Conservation (phyloP, 2,329 filamentous ascomycete genomes). For the Nemania bipapillata region DNA sequence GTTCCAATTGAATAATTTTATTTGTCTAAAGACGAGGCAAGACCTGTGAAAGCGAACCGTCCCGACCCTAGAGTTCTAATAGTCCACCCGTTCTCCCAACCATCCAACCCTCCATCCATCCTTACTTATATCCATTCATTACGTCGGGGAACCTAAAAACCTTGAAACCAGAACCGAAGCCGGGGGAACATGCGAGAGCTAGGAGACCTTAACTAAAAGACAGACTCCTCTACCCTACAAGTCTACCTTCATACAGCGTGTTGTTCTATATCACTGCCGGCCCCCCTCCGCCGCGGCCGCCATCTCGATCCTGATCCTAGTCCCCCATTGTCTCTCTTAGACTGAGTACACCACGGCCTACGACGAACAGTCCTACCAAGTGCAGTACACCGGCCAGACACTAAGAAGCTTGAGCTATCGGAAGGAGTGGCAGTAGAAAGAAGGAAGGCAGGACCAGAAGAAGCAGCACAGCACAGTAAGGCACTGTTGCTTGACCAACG, state of each 20-base stretch:
- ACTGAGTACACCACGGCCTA: neutral
- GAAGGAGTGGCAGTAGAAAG: neutral
- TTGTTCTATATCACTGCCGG: neutral
- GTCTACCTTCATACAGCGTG: constrained; percentile 1
- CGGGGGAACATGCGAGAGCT: constrained; percentile 12
- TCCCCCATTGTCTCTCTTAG: no score
- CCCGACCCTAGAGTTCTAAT: constrained; percentile 8
- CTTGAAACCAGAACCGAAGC: constrained; percentile 19
- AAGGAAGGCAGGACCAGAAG: neutral
- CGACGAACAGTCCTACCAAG: neutral
- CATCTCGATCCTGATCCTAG: neutral
- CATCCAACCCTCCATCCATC: neutral
- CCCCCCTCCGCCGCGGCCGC: neutral
- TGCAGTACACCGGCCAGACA: neutral
- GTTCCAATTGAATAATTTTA: constrained; percentile 40
- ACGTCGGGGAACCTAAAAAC: neutral
- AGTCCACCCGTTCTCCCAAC: neutral
- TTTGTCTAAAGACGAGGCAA: constrained; percentile 29
- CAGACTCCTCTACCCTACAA: constrained; percentile 9
- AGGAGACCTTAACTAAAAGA: neutral
- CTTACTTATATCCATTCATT: neutral
- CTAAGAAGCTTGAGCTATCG: constrained; percentile 11
- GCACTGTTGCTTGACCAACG: neutral
- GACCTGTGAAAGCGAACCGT: constrained; percentile 28
- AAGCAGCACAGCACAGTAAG: neutral